Base-by-base conservation (phyloP, 805 yeast genomes). In the Wickerhamiella musiphila region DNA sequence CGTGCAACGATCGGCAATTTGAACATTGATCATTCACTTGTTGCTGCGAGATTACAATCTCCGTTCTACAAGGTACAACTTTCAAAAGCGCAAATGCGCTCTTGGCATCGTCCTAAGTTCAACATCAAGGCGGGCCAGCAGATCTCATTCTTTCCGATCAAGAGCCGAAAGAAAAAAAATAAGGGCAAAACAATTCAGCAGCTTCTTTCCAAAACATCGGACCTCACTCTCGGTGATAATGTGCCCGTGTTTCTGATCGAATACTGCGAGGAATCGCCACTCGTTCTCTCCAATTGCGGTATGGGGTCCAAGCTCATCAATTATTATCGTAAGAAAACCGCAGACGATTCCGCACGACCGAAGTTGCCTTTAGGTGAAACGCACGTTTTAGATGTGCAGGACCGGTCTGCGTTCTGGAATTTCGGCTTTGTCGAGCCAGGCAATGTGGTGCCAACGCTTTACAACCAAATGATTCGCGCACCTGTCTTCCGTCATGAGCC, bases 351-450 rank as follows among this genome's bases (percentile, higher is more conserved):
- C 4, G 63, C 78, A 4, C 68, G 96, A 38, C 96, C 96, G 0
- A 86, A 84, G 47, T 61, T 83, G 18, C 68, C 81, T 1, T 65
- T 83, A 26, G 98, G 98, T 28, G 98, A 90, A 51, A 90, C 96
- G 0, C 90, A 79, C 55, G 94, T 90, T 3, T 60, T 90, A 23
- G 95, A 94, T n/a, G 79, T 81, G 1, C 94, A 84, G 50, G 98
- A 90, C 55, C 67, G 92, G 45, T 79, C 94, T 6, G 95, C 98
- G 9, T 90, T 90, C 51, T 90, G 98, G 96, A 90, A 84, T 52
- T 90, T 83, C 58, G 98, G 98, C 1, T 79, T 78, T 57, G 96
- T 90, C 6, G 94, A 82, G 28, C 79, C 83, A 3, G 98, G 98
- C 2, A 81, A 77, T 44, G 70, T 82, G 34, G 94, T 84, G 3